phyloP scores from a whole-genome alignment of 352 stramenopile species.

The Pythium graminicola region DNA sequence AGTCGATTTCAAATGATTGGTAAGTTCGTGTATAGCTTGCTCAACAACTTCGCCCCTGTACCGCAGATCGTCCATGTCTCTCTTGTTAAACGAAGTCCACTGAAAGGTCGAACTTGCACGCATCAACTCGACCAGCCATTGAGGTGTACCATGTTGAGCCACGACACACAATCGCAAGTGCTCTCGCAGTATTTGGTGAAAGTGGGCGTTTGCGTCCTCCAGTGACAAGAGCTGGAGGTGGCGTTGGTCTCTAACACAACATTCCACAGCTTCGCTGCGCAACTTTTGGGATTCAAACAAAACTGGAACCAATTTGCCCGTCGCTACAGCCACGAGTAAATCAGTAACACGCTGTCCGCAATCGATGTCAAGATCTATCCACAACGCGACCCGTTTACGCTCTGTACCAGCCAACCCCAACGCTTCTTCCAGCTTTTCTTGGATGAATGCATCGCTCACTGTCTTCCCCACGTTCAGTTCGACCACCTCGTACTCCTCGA shows the following conservation, averaged over 20 bases:
- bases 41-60: constrained; percentile 10
- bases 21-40: constrained; percentile 4
- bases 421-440: neutral
- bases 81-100: constrained; percentile 7
- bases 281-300: constrained; percentile 30
- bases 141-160: neutral
- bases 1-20: neutral
- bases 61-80: neutral
- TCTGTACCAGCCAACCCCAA: neutral
- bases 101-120: constrained; percentile 13
- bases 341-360: neutral
- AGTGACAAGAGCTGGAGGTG: constrained; percentile 33
- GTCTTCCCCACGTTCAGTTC: neutral
- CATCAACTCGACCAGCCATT: constrained; percentile 3
- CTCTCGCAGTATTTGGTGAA: constrained; percentile 25
- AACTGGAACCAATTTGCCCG: constrained; percentile 30
- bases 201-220: constrained; percentile 24
- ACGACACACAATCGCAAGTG: constrained; percentile 48
- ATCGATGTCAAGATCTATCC: neutral
- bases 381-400: neutral
- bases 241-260: constrained; percentile 31
- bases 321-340: constrained; percentile 23
- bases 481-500: constrained; percentile 3
- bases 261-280: constrained; percentile 26
- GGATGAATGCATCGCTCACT: neutral